phyloP scores from a whole-genome alignment of 225 moss, liverwort and hornwort genomes.

The Marchantia polymorpha region DNA sequence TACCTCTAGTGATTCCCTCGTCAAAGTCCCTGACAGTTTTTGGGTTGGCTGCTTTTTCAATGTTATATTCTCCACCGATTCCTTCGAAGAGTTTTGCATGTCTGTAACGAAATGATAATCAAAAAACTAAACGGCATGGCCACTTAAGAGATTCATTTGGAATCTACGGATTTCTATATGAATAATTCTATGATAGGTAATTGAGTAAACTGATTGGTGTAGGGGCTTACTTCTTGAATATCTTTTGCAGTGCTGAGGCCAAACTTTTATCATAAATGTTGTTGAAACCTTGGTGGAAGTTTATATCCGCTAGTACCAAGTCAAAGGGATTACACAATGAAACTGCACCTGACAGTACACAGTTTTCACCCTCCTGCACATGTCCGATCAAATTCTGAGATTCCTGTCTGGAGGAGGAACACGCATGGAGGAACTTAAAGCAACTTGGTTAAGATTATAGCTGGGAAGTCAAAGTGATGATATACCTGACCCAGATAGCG shows the following conservation, averaged over 20 bases:
- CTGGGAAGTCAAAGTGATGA: not conserved
- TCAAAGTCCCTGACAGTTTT: conserved; percentile 86
- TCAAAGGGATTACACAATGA: conserved; percentile 93
- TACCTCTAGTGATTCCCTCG: conserved; percentile 88
- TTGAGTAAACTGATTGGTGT: not conserved
- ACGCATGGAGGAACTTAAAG: not conserved
- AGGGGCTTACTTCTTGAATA: conserved; percentile 55
- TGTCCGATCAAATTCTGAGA: not conserved
- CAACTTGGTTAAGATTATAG: not conserved
- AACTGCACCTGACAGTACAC: conserved; percentile 78
- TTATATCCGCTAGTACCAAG: conserved; percentile 63
- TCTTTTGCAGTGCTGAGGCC: conserved; percentile 54
- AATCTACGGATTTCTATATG: not conserved
- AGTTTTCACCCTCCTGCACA: conserved; percentile 78
- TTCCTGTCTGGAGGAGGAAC: not conserved
- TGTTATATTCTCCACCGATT: conserved; percentile 71
- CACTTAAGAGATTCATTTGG: not conserved
- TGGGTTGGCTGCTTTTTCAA: conserved; percentile 53
- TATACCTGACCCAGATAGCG: conserved; percentile 77
- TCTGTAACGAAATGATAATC: conserved; percentile 29
- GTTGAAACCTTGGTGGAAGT: conserved; percentile 93
- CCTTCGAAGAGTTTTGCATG: conserved; percentile 73
- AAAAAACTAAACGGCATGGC: not conserved
- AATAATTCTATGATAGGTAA: not conserved
- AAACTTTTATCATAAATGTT: conserved; percentile 76